phyloP scores from a whole-genome alignment of 495 filamentous ascomycete species.

The Thozetella sp. region DNA sequence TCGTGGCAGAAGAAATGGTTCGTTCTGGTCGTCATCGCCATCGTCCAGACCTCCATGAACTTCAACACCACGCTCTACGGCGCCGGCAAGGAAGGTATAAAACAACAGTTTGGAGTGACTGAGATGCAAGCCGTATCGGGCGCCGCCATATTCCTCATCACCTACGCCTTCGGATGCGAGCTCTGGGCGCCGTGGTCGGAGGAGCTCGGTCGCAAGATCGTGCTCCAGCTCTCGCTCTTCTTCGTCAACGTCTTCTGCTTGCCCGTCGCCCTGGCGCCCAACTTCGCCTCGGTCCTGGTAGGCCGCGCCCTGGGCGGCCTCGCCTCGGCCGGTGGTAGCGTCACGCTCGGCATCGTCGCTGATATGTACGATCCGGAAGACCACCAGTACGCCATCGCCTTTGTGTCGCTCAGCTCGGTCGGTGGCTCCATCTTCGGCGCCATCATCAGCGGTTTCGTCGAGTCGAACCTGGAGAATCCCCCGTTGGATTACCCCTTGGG shows the following conservation, averaged over 20 bases:
- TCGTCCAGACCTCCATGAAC: slow-evolving; percentile 83
- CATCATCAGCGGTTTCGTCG: slow-evolving; percentile 77
- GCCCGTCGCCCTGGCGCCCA: slow-evolving; percentile 70
- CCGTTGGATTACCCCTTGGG: too few species aligned
- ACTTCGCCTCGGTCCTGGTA: slow-evolving; percentile 67
- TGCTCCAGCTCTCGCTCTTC: slow-evolving; percentile 69
- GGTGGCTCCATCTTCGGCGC: slow-evolving; percentile 77
- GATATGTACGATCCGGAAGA: slow-evolving; percentile 76
- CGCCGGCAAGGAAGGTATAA: slow-evolving; percentile 63
- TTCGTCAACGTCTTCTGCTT: slow-evolving; percentile 78
- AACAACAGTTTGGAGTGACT: slow-evolving; percentile 63
- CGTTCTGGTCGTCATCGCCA: slow-evolving; percentile 73
- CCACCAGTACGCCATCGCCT: slow-evolving; percentile 76
- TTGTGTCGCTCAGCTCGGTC: slow-evolving; percentile 74
- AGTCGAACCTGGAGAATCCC: slow-evolving; percentile 57
- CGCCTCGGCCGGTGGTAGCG: slow-evolving; percentile 75
- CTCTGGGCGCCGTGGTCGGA: slow-evolving; percentile 84
- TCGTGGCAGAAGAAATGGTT: slow-evolving; percentile 66
- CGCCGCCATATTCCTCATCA: slow-evolving; percentile 70
- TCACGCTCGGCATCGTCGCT: slow-evolving; percentile 82
- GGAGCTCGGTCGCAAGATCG: slow-evolving; percentile 73
- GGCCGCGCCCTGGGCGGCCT: slow-evolving; percentile 70
- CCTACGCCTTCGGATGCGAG: slow-evolving; percentile 80
- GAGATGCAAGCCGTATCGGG: slow-evolving; percentile 66
- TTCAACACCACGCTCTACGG: slow-evolving; percentile 78